phyloP scores from a whole-genome alignment of 2,329 filamentous ascomycete genomes.

The Colletotrichum sp. region DNA sequence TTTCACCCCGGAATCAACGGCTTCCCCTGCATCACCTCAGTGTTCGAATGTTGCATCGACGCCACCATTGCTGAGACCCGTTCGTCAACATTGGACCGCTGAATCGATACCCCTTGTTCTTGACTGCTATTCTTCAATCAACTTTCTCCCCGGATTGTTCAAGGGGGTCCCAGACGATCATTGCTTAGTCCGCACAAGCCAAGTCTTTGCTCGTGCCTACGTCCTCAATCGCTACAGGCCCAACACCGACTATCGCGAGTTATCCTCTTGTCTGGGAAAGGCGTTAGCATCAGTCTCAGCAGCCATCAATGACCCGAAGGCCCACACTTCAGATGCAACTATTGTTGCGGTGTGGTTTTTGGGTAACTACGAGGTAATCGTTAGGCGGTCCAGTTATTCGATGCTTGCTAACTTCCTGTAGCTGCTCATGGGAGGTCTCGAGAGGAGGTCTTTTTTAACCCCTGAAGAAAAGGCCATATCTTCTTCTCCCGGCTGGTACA shows the following conservation, averaged over 20 bases:
- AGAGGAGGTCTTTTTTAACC: not conserved
- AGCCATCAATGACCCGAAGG: slow-evolving; percentile 34
- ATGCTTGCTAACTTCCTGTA: slow-evolving; percentile 9
- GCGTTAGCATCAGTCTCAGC: slow-evolving; percentile 41
- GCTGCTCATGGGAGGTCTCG: slow-evolving; percentile 42
- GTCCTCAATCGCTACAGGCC: slow-evolving; percentile 39
- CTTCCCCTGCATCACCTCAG: not conserved
- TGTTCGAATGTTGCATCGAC: not conserved
- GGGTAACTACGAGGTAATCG: slow-evolving; percentile 41
- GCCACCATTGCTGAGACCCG: not conserved
- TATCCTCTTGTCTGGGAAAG: slow-evolving; percentile 39
- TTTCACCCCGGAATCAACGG: not conserved
- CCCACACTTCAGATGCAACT: slow-evolving; percentile 34
- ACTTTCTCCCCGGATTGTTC: slow-evolving; percentile 37
- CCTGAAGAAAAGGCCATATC: not conserved
- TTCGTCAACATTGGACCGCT: slow-evolving; percentile 42
- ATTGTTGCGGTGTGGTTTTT: slow-evolving; percentile 46
- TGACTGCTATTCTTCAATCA: slow-evolving; percentile 38
- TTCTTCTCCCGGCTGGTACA: slow-evolving; percentile 31
- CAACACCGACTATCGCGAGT: slow-evolving; percentile 33
- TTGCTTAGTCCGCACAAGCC: slow-evolving; percentile 42
- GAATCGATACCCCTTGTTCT: slow-evolving; percentile 44
- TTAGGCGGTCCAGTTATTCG: not conserved
- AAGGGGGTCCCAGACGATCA: slow-evolving; percentile 29
- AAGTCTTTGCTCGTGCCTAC: slow-evolving; percentile 45